These are phyloP conservation scores for Saposhnikovia divaricata DNA, from an alignment of 129 eudicot genomes.

Conservation along the genomic window DNA sequence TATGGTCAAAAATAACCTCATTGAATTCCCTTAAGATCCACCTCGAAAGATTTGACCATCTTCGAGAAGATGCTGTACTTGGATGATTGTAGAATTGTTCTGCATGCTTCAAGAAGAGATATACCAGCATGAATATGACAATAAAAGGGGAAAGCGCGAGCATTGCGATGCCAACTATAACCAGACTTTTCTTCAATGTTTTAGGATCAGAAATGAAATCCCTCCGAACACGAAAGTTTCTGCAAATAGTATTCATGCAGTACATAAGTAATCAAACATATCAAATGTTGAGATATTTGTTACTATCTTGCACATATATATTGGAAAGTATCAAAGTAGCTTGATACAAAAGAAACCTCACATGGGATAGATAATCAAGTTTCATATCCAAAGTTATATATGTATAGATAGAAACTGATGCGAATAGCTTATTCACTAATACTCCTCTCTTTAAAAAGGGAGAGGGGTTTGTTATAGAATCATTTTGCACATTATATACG, in stretches of 20 bases:
- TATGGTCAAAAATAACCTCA: conserved; percentile 44
- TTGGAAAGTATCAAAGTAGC: neutral
- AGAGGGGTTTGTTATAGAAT: neutral
- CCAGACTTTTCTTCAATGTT: conserved; percentile 68
- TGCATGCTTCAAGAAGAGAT: conserved; percentile 90
- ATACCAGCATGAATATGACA: conserved; percentile 86
- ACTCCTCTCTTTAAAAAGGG: neutral
- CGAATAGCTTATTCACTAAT: neutral
- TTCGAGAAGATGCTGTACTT: conserved; percentile 80
- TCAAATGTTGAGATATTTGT: neutral
- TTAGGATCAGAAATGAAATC: conserved; percentile 67
- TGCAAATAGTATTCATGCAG: conserved; percentile 22
- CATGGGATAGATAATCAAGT: neutral
- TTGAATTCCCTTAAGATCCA: conserved; percentile 95
- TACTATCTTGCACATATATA: neutral
- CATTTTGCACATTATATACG: neutral
- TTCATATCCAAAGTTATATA: neutral
- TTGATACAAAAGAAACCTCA: neutral
- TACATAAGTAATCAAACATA: neutral
- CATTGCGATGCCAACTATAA: conserved; percentile 79
- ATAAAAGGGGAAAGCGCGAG: conserved; percentile 90
- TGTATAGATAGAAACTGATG: neutral
- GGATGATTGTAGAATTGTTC: conserved; percentile 95
- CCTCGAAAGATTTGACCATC: conserved; percentile 97
- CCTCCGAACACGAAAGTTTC: conserved; percentile 66